Conservation (phyloP, 2,329 filamentous ascomycete genomes). For the Metarhizium anisopliae region DNA sequence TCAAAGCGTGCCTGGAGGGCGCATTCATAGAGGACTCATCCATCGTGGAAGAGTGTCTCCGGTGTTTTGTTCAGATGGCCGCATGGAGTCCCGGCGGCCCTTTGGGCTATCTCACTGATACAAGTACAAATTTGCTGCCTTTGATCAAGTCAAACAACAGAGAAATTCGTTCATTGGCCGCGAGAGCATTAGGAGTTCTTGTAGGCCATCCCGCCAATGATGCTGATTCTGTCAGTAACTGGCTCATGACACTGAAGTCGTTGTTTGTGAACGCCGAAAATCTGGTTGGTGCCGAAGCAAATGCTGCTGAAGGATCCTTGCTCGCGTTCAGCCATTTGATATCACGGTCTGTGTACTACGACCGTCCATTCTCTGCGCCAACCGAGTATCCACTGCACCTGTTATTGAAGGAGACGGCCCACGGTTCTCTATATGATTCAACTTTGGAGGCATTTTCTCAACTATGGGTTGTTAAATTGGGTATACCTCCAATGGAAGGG, state of each 20-base stretch:
- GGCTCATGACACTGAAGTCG: constrained; percentile 23
- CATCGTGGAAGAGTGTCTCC: constrained; percentile 38
- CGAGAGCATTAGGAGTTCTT: constrained; percentile 68
- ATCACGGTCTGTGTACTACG: constrained; percentile 37
- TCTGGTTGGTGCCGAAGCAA: constrained; percentile 32
- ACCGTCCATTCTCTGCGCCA: constrained; percentile 17
- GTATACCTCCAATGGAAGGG: constrained; percentile 21
- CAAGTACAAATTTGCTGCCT: constrained; percentile 44
- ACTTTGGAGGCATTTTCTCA: constrained; percentile 36
- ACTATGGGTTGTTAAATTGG: constrained; percentile 36
- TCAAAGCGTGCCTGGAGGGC: constrained; percentile 49
- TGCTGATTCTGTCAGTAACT: constrained; percentile 18
- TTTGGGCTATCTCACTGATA: constrained; percentile 38
- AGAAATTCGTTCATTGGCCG: constrained; percentile 55
- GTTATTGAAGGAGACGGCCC: constrained; percentile 20
- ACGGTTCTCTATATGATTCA: constrained; percentile 31
- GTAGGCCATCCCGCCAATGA: constrained; percentile 52
- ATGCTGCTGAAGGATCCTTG: constrained; percentile 37
- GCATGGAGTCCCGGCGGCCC: constrained; percentile 41
- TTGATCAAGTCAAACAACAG: constrained; percentile 64
- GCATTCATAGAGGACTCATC: constrained; percentile 35
- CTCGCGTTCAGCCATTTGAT: constrained; percentile 34
- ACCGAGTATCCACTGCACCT: constrained; percentile 21
- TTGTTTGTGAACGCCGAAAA: constrained; percentile 37
- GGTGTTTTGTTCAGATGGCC: constrained; percentile 44